Conservation (phyloP, 2,329 filamentous ascomycete genomes). For the Ceratocystis harringtonii region DNA sequence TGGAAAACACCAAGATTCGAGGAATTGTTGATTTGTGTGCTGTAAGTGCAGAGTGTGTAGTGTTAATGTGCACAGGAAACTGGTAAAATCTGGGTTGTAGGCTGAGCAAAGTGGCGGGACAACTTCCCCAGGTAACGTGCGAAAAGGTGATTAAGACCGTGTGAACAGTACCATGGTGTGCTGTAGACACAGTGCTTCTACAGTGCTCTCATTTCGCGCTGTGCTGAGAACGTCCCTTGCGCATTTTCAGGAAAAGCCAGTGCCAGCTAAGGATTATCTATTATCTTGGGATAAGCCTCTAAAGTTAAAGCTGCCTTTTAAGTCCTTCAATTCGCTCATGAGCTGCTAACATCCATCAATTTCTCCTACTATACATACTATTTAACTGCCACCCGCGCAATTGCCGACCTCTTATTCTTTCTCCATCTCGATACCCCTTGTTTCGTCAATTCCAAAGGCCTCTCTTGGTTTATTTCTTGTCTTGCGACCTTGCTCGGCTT, state of each 20-base stretch:
- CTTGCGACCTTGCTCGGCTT: not conserved
- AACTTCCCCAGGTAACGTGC: not conserved
- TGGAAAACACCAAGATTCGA: not conserved
- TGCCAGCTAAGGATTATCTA: not conserved
- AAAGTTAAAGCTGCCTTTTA: slow-evolving; percentile 2
- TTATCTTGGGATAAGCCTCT: slow-evolving; percentile 1
- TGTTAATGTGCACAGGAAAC: not conserved
- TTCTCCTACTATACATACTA: not conserved
- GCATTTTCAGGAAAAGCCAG: not conserved
- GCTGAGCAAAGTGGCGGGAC: not conserved
- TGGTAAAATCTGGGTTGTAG: not conserved
- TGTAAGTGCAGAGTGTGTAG: not conserved
- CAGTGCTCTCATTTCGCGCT: not conserved
- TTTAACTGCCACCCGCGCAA: not conserved
- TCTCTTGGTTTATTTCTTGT: not conserved
- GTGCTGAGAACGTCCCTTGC: slow-evolving; percentile 4
- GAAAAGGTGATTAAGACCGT: not conserved
- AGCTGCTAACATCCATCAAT: not conserved
- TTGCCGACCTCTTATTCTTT: not conserved
- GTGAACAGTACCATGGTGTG: no score
- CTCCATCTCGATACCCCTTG: not conserved
- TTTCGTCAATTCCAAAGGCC: not conserved
- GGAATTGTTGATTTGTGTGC: no score
- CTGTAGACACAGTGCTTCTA: not conserved
- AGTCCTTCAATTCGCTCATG: slow-evolving; percentile 3